phyloP scores from a whole-genome alignment of 495 filamentous ascomycete genomes.

The Podospora pseudocomata region DNA sequence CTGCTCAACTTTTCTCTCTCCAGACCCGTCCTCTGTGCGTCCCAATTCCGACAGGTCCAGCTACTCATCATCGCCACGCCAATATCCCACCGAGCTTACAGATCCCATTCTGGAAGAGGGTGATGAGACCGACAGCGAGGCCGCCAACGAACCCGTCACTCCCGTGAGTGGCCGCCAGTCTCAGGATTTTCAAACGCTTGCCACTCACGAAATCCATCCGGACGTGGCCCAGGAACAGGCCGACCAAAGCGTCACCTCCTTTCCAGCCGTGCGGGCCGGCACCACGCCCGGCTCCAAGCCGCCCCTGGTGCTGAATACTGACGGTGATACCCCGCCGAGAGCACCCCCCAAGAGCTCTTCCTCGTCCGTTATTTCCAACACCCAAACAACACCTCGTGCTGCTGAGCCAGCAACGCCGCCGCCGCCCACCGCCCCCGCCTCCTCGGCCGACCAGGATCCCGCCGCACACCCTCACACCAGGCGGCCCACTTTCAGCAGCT shows the following conservation, averaged over 20 bases:
- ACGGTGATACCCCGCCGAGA: conserved; percentile 21
- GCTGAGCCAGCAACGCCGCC: conserved; percentile 12
- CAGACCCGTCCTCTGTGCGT: conserved; percentile 12
- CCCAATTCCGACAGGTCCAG: conserved; percentile 24
- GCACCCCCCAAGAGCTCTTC: conserved; percentile 6
- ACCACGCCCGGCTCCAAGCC: conserved; percentile 24
- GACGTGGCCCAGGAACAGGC: conserved; percentile 30
- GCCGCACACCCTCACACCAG: conserved; percentile 31
- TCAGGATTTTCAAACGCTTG: conserved; percentile 45
- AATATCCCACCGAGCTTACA: conserved; percentile 42
- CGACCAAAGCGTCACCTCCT: conserved; percentile 25
- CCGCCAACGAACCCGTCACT: conserved; percentile 46
- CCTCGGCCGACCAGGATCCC: conserved; percentile 25
- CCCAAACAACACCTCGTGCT: conserved; percentile 14
- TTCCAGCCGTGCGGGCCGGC: conserved; percentile 23
- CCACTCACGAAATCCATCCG: conserved; percentile 38
- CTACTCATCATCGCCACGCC: conserved; percentile 34
- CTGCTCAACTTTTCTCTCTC: conserved; percentile 19
- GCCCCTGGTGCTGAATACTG: conserved; percentile 31
- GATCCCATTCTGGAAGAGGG: conserved; percentile 46
- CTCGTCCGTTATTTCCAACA: neutral
- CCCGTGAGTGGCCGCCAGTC: conserved; percentile 50
- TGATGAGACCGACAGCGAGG: conserved; percentile 48
- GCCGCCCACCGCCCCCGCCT: conserved; percentile 18
- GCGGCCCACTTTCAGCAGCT: conserved; percentile 35